Evolutionary conservation across 2,329 filamentous ascomycete species (phyloP), one percentile per base, ranked within the genome.

Genomic region (Graphilbum fragrans): DNA sequence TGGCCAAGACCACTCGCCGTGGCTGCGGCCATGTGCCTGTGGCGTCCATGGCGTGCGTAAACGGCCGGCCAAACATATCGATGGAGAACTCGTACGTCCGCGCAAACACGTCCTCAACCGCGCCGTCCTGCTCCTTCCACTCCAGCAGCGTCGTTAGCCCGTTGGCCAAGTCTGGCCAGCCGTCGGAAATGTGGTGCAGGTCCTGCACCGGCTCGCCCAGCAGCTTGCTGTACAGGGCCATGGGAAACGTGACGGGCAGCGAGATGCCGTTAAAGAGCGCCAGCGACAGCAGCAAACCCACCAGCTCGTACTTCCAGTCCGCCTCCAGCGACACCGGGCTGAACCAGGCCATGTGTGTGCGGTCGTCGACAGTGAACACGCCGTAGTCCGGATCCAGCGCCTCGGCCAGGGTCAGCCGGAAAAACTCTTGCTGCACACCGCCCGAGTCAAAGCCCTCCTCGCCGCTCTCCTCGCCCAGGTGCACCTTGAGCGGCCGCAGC

Each of bases 381-480:
- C 82, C 87, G 53, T 83, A 86, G 35, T 79, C 72, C 5, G 86
- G 82, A 51, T 86, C 71, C 36, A 96, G 70, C 4, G 83, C 84
- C 53, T 94, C 81, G 1, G 77, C 76, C 50, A 95, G 79, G 17
- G 85, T 78, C 22, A 95, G 63, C 16, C 86, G 78, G 63, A 98
- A 96, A 57, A 94, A 96, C 49, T 98, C 92, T 56, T 94, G 88
- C 52, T 95, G 90, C 1, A 98, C 88, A 47, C 92, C 92, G 35
- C 92, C 92, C 38, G 90, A 86, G 58, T 98, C 92, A 27, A 93
- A 77, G 0, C 92, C 92, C 56, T 93, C 80, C 58, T 96, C 92
- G 23, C 86, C 86, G 41, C 70, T 69, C 27, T 86, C 80, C 55
- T 86, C 82, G 4, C 87, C 87, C 43, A 96, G 74, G 39, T 86